phyloP scores from a whole-genome alignment of 352 stramenopile genomes.

The Pythium aphanidermatum region DNA sequence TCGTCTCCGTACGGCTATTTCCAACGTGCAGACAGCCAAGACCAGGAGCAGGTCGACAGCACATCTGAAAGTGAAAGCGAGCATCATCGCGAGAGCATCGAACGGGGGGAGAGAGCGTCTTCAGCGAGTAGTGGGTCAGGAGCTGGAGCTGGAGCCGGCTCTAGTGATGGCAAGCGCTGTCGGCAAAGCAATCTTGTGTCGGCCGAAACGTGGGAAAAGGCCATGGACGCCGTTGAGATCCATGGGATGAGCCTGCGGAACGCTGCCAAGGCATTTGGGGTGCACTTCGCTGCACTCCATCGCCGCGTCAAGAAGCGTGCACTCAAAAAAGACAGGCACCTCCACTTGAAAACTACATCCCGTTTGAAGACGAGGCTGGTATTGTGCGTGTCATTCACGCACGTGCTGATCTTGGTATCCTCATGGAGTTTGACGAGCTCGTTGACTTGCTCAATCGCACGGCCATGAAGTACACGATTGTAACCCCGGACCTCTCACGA shows the following conservation, averaged over 20 bases:
- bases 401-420: conserved; percentile 56
- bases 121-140: too few species aligned
- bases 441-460: conserved; percentile 55
- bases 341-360: conserved; percentile 51
- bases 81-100: conserved; percentile 11
- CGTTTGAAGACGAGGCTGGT: conserved; percentile 60
- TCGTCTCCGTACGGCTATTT: conserved; percentile 9
- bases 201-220: conserved; percentile 52
- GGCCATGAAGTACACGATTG: conserved; percentile 45
- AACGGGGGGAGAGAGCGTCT: conserved; percentile 6
- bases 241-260: conserved; percentile 65
- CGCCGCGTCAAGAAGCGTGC: conserved; percentile 62
- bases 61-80: conserved; percentile 29
- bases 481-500: conserved; percentile 32
- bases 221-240: conserved; percentile 60
- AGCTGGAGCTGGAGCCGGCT: too few species aligned
- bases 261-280: conserved; percentile 48
- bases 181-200: conserved; percentile 52
- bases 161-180: conserved; percentile 34
- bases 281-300: conserved; percentile 65
- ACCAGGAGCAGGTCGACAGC: conserved; percentile 19
- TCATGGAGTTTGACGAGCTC: conserved; percentile 66
- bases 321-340: conserved; percentile 32
- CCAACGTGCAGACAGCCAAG: conserved; percentile 10
- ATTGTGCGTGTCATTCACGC: conserved; percentile 66